Evolutionary conservation across 2,329 filamentous ascomycete species (phyloP), one percentile per base, ranked within the genome.

Genomic region (Hymenoscyphus salicellus): DNA sequence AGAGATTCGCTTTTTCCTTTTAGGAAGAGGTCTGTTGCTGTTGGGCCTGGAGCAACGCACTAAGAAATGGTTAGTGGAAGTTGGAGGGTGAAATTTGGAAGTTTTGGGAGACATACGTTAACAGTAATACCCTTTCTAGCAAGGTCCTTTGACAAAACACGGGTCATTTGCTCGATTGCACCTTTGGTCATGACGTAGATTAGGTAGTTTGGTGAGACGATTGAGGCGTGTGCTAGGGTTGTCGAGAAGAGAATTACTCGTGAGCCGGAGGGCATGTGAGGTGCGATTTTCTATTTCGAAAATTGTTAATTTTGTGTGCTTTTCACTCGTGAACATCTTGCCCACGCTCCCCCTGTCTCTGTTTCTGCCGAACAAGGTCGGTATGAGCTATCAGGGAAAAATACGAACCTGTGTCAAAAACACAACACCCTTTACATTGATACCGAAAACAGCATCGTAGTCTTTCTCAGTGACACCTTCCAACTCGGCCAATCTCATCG

Each of bases 401-500:
- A 26, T 8, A 70, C 66, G 23, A 64, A 79, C 79, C 72, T 81
- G 77, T 10, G 74, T 78, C 2, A 87, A 74, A 66, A 87, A 86
- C 59, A 82, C 81, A 0, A 83, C 81, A 0, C 84, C 84, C 72
- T 86, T 86, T 63, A 86, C 83, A 71, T 87, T 87, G 41, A 86
- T 65, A 52, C 75, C 75, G 69, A 83, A 84, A 2, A 75, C 75
- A 7, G 65, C 67, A 67, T 86, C 83, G 70, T 82, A 87, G 66
- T 81, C 78, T 7, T 75, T 78, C 71, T 86, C 83, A 0, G 78
- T 83, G 1, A 80, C 79, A 26, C 76, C 70, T 38, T 81, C 79
- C 16, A 88, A 76, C 58, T 80, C 79, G n/a, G 77, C 78, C 76
- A 84, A 79, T 1, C 76, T 76, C 75, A 86, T 76, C 3, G 82